Conservation (phyloP, 345 rosid genomes). For the Crucihimalaya himalaica region DNA sequence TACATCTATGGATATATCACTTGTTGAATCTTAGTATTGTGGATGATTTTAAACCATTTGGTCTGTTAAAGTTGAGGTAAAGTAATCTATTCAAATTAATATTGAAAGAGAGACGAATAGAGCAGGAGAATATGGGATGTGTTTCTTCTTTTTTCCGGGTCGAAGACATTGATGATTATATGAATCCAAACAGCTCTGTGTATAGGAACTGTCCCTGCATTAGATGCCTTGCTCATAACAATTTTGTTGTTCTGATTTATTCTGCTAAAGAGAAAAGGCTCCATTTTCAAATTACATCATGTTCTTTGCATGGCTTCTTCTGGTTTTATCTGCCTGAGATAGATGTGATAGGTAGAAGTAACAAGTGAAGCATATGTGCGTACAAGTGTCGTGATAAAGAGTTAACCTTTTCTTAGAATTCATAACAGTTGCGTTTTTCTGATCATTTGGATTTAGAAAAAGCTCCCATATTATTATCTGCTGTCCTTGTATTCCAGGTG, state of each 20-base stretch:
- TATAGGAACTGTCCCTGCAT: slow-evolving; percentile 88
- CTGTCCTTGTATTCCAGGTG: slow-evolving; percentile 36
- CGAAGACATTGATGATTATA: slow-evolving; percentile 72
- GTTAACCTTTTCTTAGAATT: neutral
- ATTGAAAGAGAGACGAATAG: slow-evolving; percentile 36
- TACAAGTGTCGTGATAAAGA: neutral
- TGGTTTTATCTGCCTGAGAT: slow-evolving; percentile 11
- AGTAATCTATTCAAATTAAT: slow-evolving; percentile 12
- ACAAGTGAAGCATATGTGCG: neutral
- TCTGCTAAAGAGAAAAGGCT: too few species aligned
- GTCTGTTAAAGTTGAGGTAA: slow-evolving; percentile 16
- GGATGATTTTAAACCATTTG: neutral
- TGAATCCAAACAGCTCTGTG: slow-evolving; percentile 67
- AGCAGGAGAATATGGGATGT: slow-evolving; percentile 68
- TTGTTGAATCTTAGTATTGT: neutral
- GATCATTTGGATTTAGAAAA: neutral
- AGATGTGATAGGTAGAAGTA: slow-evolving; percentile 13
- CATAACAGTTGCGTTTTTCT: neutral
- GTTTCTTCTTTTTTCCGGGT: slow-evolving; percentile 79
- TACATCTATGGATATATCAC: neutral
- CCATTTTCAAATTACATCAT: neutral
- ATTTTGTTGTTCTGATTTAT: neutral
- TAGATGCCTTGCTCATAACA: slow-evolving; percentile 59
- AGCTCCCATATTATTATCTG: neutral
- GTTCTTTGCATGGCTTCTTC: slow-evolving; percentile 9